Conservation (phyloP, 345 rosid species). For the Dipteronia sinensis region DNA sequence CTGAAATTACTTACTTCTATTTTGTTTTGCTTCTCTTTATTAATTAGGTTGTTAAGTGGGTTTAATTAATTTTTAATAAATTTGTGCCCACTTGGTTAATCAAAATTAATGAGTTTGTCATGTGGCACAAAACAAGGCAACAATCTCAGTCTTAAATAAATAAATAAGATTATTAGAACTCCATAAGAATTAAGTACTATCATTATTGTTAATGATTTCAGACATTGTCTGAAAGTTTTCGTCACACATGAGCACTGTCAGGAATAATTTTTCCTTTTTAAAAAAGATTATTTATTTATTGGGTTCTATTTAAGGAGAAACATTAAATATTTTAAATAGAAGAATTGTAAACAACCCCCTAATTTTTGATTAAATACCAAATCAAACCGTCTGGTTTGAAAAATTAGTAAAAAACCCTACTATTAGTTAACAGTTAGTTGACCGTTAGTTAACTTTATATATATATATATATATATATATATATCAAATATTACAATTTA, state of each 20-base stretch:
- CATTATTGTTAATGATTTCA: conserved; percentile 9
- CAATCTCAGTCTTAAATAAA: background rate
- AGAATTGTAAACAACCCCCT: no score
- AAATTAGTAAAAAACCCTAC: no score
- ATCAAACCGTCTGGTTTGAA: no score
- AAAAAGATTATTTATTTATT: background rate
- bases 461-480: no score
- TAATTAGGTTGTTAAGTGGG: background rate
- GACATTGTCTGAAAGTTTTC: background rate
- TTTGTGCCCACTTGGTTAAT: background rate
- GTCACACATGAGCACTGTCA: no score
- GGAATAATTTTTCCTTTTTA: background rate
- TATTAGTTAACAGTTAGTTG: no score
- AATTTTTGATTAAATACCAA: no score
- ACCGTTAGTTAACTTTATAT: no score
- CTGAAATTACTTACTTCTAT: no score
- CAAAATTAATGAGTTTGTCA: background rate
- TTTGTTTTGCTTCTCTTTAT: no score
- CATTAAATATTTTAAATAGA: background rate
- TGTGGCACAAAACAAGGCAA: background rate
- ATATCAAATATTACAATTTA: no score
- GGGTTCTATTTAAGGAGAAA: background rate
- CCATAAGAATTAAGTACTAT: background rate
- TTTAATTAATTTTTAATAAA: background rate
- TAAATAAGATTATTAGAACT: background rate